These are phyloP conservation scores for Botrytis byssoidea DNA, from an alignment of 2,329 filamentous ascomycete species.

Conservation along the genomic window DNA sequence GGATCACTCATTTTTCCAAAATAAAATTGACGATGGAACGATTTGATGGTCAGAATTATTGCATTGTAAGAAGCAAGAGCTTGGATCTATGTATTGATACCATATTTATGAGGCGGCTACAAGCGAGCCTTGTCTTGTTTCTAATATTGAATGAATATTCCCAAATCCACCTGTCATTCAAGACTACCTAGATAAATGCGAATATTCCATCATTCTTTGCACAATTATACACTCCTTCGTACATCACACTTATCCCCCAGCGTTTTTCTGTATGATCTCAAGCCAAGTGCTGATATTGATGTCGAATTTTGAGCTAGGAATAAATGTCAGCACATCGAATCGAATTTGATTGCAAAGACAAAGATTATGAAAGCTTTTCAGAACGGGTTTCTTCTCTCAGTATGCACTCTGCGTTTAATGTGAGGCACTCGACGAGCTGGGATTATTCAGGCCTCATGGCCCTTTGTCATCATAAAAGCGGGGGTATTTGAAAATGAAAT, in stretches of 20 bases:
- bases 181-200: background rate
- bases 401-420: constrained; percentile 71
- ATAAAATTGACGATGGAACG: background rate
- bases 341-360: background rate
- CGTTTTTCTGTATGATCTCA: background rate
- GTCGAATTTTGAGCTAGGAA: background rate
- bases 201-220: background rate
- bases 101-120: constrained; percentile 30
- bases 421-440: constrained; percentile 99
- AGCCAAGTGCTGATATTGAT: background rate
- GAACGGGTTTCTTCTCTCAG: constrained; percentile 70
- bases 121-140: constrained; percentile 27
- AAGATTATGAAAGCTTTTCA: constrained; percentile 27
- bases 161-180: background rate
- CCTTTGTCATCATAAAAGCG: constrained; percentile 93
- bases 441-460: constrained; percentile 91
- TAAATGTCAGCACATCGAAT: background rate
- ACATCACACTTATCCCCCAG: background rate
- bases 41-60: constrained; percentile 17
- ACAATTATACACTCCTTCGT: background rate
- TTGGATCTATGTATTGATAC: constrained; percentile 19
- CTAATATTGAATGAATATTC: background rate
- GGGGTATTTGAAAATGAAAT: background rate
- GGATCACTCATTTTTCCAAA: constrained; percentile 33
- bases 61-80: constrained; percentile 3